These are phyloP conservation scores for Suhomyces anneliseae DNA, from an alignment of 1,139 yeast species.

Conservation along the genomic window DNA sequence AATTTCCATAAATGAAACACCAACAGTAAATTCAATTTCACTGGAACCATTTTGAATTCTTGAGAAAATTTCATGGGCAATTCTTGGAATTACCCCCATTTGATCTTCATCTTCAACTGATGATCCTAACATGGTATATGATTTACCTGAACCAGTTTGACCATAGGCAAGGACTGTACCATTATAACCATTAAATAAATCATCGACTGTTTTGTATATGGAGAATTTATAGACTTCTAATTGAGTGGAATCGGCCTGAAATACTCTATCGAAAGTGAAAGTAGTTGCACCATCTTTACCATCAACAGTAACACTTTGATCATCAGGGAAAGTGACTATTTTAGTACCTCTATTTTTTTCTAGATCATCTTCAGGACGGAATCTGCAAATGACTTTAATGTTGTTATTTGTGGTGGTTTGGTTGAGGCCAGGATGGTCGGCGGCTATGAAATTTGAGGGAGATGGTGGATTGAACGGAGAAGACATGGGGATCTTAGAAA, in stretches of 20 bases:
- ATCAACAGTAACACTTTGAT: slow-evolving; percentile 29
- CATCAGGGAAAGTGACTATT: slow-evolving; percentile 27
- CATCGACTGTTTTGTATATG: slow-evolving; percentile 59
- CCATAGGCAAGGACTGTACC: slow-evolving; percentile 88
- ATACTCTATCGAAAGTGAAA: slow-evolving; percentile 70
- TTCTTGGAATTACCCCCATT: slow-evolving; percentile 72
- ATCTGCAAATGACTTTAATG: slow-evolving; percentile 66
- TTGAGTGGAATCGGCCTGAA: slow-evolving; percentile 52
- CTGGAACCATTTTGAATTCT: slow-evolving; percentile 50
- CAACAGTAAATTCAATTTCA: slow-evolving; percentile 66
- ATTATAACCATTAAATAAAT: slow-evolving; percentile 75
- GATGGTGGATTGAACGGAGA: slow-evolving; percentile 8
- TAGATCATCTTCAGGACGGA: slow-evolving; percentile 50
- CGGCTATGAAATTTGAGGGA: slow-evolving; percentile 3
- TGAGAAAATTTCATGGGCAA: slow-evolving; percentile 64
- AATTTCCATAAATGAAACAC: slow-evolving; percentile 78
- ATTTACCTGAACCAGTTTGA: slow-evolving; percentile 86
- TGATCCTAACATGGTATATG: slow-evolving; percentile 82
- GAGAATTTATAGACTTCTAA: slow-evolving; percentile 63
- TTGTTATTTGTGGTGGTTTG: slow-evolving; percentile 19
- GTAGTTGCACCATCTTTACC: slow-evolving; percentile 33
- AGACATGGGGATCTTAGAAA: slow-evolving; percentile 1
- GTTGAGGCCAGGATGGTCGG: slow-evolving; percentile 8
- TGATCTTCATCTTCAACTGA: slow-evolving; percentile 35
- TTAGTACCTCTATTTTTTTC: slow-evolving; percentile 29